A percentile compares a stretch with the other conserved stretches of the same genome.
Conservation (phyloP, 1,284 basidiomycete species). For the Inonotus obliquus region DNA sequence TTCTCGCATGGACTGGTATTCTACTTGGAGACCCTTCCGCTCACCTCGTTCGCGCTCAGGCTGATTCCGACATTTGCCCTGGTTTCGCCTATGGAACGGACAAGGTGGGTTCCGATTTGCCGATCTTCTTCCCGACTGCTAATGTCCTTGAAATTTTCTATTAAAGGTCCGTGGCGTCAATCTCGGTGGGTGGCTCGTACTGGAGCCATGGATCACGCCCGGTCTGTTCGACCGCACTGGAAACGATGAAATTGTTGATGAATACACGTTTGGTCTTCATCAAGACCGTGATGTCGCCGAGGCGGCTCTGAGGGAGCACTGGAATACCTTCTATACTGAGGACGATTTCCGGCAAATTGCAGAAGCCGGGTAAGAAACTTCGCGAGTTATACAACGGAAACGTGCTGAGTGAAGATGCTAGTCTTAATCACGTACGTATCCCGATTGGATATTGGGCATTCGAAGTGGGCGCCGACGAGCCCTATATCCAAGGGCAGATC, state of each 20-base stretch:
- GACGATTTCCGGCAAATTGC: constrained; percentile 69
- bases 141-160: background rate
- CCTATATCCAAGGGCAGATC: constrained; percentile 79
- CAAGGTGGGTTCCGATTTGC: constrained; percentile 31
- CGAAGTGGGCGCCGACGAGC: constrained; percentile 75
- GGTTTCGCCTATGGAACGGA: constrained; percentile 49
- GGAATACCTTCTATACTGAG: constrained; percentile 81
- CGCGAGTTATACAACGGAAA: background rate
- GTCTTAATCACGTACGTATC: constrained; percentile 80
- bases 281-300: constrained; percentile 48
- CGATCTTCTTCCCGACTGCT: background rate
- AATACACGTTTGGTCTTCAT: constrained; percentile 79
- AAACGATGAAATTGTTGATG: constrained; percentile 68
- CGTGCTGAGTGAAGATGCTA: constrained; percentile 24
- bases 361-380: constrained; percentile 54
- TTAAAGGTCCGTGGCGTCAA: constrained; percentile 64
- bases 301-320: constrained; percentile 58
- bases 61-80: constrained; percentile 30
- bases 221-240: constrained; percentile 78
- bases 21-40: constrained; percentile 16
- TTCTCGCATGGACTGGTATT: background rate
- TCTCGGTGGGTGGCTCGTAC: constrained; percentile 78
- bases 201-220: constrained; percentile 88
- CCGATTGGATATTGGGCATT: constrained; percentile 95
- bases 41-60: constrained; percentile 17